These are phyloP conservation scores for Stropharia rugosoannulata DNA, from an alignment of 768 basidiomycete species.

Conservation along the genomic window DNA sequence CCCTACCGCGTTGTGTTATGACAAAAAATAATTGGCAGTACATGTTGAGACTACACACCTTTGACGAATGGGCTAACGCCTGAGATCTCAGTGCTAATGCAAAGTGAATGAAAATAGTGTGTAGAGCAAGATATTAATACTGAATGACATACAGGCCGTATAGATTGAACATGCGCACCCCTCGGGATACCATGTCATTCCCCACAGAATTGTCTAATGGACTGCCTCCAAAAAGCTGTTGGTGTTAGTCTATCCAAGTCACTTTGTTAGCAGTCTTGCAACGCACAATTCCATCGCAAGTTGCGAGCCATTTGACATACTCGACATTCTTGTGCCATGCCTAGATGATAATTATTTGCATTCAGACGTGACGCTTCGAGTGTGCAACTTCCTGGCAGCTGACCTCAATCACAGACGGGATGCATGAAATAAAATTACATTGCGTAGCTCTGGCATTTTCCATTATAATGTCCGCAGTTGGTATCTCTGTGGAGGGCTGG, in stretches of 20 bases:
- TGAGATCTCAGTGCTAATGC: too few relatives aligned
- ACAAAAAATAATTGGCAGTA: too few relatives aligned
- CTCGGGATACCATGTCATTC: slow-evolving; percentile 7
- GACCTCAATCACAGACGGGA: slow-evolving; percentile 7
- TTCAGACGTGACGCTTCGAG: too few relatives aligned
- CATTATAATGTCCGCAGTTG: slow-evolving; percentile 1
- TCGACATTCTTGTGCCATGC: too few relatives aligned
- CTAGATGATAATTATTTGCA: too few relatives aligned
- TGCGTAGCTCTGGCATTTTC: not conserved
- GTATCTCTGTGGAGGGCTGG: slow-evolving; percentile 2
- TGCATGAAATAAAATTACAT: slow-evolving; percentile 2
- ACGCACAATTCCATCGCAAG: slow-evolving; percentile 3
- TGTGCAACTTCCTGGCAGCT: too few relatives aligned
- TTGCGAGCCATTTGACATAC: slow-evolving; percentile 3
- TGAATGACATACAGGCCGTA: slow-evolving; percentile 3
- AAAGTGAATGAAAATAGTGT: not conserved
- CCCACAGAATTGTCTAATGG: slow-evolving; percentile 8
- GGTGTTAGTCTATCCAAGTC: not conserved
- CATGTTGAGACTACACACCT: too few relatives aligned
- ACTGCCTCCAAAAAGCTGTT: slow-evolving; percentile 8
- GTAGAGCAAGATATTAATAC: not conserved
- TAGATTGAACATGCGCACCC: slow-evolving; percentile 2
- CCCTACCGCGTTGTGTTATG: not conserved
- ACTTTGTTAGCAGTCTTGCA: not conserved
- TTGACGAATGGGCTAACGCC: too few relatives aligned